phyloP scores from a whole-genome alignment of 2,329 filamentous ascomycete genomes.

The Hymenoscyphus linearis region DNA sequence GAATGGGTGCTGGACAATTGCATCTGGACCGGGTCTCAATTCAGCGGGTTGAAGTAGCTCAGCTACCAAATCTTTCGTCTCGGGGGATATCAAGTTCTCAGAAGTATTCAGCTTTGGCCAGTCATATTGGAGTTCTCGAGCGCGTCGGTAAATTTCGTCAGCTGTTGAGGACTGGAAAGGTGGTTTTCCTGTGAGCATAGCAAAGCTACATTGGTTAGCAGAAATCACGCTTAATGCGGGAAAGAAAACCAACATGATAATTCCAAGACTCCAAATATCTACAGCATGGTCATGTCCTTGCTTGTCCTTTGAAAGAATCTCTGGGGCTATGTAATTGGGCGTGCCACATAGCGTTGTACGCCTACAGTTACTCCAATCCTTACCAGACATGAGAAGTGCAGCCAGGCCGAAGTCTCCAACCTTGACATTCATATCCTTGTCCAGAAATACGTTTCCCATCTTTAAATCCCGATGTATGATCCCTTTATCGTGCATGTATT shows the following conservation, averaged over 20 bases:
- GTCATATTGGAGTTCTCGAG: conserved; percentile 67
- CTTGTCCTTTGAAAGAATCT: conserved; percentile 89
- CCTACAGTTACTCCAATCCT: conserved; percentile 75
- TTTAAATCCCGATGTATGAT: conserved; percentile 97
- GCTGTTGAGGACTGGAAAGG: conserved; percentile 91
- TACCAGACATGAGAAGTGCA: conserved; percentile 83
- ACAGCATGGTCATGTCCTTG: conserved; percentile 97
- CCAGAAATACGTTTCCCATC: conserved; percentile 96
- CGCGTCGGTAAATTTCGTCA: conserved; percentile 76
- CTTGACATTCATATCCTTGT: conserved; percentile 93
- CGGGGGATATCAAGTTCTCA: conserved; percentile 65
- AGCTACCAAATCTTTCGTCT: conserved; percentile 73
- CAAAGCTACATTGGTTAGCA: conserved; percentile 57
- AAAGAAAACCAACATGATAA: conserved; percentile 69
- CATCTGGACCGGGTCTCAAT: conserved; percentile 67
- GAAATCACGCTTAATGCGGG: conserved; percentile 10
- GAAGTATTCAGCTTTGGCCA: conserved; percentile 66
- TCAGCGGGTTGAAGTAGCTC: conserved; percentile 72
- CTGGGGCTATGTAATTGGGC: conserved; percentile 96
- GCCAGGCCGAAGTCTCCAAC: conserved; percentile 96
- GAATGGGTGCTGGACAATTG: conserved; percentile 74
- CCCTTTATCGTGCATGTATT: conserved; percentile 93
- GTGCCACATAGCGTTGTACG: conserved; percentile 94
- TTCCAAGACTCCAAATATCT: conserved; percentile 95
- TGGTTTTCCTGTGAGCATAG: conserved; percentile 92